Evolutionary conservation across 208 protist genomes (phyloP).

Genomic region (Giardia duodenalis): DNA sequence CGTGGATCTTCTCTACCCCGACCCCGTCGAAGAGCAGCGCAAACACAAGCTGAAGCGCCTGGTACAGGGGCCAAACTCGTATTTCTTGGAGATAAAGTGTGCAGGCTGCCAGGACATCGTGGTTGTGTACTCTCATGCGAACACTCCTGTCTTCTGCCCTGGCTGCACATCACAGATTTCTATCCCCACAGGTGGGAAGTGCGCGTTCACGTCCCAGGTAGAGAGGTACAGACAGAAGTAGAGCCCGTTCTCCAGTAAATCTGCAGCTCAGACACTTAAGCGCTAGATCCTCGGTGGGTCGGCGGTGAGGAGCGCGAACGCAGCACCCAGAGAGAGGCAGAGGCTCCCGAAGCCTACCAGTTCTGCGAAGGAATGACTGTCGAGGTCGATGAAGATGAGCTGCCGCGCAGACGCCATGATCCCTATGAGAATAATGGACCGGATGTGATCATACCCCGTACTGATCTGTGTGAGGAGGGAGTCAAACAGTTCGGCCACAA

Average conservation of each 20-base stretch:
- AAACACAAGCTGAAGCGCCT: constrained; percentile 18
- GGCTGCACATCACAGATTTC: neutral
- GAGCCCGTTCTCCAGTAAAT: no score
- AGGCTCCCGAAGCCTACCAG: no score
- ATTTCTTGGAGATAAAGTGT: neutral
- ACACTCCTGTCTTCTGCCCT: neutral
- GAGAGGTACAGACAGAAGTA: neutral
- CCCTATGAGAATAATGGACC: neutral
- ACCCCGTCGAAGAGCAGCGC: neutral
- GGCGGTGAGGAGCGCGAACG: no score
- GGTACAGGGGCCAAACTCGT: neutral
- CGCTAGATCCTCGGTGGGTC: no score
- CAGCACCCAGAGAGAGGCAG: no score
- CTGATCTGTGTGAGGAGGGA: neutral
- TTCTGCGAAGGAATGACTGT: neutral
- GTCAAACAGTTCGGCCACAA: neutral
- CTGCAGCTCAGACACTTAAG: no score
- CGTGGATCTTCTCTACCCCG: constrained; percentile 41
- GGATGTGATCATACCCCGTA: neutral
- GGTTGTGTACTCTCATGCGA: constrained; percentile 14
- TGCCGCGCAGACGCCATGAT: neutral
- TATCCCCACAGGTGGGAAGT: neutral
- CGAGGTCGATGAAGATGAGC: neutral
- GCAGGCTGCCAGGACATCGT: neutral
- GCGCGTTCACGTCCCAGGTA: neutral